Percentiles rank a stretch among this genome's conserved stretches.
These are phyloP conservation scores for Nemania sp. DNA, from an alignment of 2,329 filamentous ascomycete species.

Conservation along the genomic window DNA sequence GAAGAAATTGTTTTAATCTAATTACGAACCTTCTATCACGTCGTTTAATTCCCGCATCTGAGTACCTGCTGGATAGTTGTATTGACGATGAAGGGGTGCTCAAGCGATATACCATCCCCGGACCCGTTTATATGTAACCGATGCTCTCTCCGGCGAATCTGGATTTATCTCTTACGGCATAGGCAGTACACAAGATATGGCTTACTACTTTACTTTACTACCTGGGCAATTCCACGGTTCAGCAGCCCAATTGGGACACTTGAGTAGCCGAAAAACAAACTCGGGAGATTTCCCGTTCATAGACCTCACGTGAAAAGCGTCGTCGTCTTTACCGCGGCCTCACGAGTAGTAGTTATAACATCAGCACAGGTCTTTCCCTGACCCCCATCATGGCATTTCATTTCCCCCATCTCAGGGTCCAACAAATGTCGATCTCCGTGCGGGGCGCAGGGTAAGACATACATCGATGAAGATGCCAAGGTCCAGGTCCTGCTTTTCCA, in stretches of 20 bases:
- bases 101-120: too few species aligned
- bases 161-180: background rate
- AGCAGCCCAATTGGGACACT: background rate
- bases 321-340: background rate
- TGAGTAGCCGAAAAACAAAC: background rate
- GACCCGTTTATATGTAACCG: background rate
- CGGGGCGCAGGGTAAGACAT: constrained; percentile 22
- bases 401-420: constrained; percentile 15
- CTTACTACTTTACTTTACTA: too few species aligned
- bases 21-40: too few species aligned
- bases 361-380: background rate
- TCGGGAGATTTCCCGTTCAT: background rate
- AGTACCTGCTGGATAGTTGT: too few species aligned
- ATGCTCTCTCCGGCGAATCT: background rate
- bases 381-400: constrained; percentile 3
- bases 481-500: too few species aligned
- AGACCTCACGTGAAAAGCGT: background rate
- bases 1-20: too few species aligned
- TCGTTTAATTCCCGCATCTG: too few species aligned
- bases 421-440: constrained; percentile 24
- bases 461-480: too few species aligned
- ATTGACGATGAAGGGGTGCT: too few species aligned
- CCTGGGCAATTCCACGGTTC: background rate
- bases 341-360: background rate
- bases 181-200: background rate